These are phyloP conservation scores for Pythium biforme DNA, from an alignment of 352 stramenopile species.

Conservation along the genomic window DNA sequence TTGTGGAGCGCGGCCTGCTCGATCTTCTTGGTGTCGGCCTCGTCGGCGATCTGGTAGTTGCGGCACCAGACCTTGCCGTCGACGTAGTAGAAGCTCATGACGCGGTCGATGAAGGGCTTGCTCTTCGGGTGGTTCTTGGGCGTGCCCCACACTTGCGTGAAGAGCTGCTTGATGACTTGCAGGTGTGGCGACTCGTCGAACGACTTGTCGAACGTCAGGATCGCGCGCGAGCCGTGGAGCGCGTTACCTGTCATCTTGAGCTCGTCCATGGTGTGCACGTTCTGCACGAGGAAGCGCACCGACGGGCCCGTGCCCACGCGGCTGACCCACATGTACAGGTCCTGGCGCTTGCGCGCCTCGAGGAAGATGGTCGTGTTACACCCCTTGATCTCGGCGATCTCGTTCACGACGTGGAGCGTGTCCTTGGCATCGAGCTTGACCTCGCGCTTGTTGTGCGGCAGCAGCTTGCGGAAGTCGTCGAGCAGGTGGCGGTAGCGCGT, in stretches of 20 bases:
- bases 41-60: constrained; percentile 95
- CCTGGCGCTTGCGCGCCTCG: constrained; percentile 96
- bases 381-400: constrained; percentile 98
- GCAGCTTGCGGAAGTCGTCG: constrained; percentile 96
- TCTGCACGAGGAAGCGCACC: constrained; percentile 98
- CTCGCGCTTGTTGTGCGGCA: constrained; percentile 99
- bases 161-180: constrained; percentile 96
- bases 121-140: constrained; percentile 98
- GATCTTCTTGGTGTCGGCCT: constrained; percentile 92
- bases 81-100: constrained; percentile 96
- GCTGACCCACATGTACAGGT: constrained; percentile 99
- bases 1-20: constrained; percentile 79
- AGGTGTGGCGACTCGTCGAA: constrained; percentile 92
- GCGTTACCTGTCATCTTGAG: constrained; percentile 99
- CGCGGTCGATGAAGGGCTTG: constrained; percentile 99
- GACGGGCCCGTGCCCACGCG: constrained; percentile 94
- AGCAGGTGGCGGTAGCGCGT: constrained; percentile 97
- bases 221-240: constrained; percentile 94
- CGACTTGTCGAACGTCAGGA: constrained; percentile 96
- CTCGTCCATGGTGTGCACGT: constrained; percentile 99
- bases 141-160: constrained; percentile 94
- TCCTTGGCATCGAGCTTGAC: constrained; percentile 97
- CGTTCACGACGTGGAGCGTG: constrained; percentile 94
- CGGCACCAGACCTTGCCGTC: constrained; percentile 97
- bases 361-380: constrained; percentile 98